Conservation (phyloP, 768 basidiomycete species). For the Hebeloma cylindrosporum region DNA sequence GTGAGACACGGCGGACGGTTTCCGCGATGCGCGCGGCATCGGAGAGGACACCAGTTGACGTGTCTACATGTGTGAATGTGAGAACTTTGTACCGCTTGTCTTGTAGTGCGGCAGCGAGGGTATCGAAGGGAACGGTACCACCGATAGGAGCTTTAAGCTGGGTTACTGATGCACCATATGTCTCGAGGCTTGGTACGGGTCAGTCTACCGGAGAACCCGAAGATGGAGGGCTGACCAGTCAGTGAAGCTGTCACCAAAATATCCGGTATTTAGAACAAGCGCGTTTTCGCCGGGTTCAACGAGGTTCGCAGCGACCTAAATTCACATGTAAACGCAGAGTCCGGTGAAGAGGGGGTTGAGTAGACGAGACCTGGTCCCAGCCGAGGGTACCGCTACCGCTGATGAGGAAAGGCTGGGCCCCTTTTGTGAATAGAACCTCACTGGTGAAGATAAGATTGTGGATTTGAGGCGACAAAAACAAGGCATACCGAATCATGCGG, state of each 20-base stretch:
- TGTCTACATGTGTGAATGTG: slow-evolving; percentile 95
- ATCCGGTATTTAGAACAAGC: slow-evolving; percentile 86
- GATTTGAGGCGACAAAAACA: no score
- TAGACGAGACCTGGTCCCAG: slow-evolving; percentile 79
- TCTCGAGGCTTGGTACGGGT: slow-evolving; percentile 55
- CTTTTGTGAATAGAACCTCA: slow-evolving; percentile 74
- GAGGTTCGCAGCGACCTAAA: slow-evolving; percentile 84
- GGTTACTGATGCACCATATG: slow-evolving; percentile 87
- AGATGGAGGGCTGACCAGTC: slow-evolving; percentile 60
- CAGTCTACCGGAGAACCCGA: neutral
- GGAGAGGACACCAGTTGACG: slow-evolving; percentile 88
- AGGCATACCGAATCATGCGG: slow-evolving; percentile 69
- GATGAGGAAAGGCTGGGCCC: slow-evolving; percentile 89
- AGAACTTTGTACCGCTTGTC: slow-evolving; percentile 84
- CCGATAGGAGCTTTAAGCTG: slow-evolving; percentile 85
- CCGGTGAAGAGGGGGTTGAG: neutral
- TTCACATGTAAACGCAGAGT: slow-evolving; percentile 5
- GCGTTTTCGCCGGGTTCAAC: slow-evolving; percentile 78
- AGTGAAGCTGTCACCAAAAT: slow-evolving; percentile 90
- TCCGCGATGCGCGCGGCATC: slow-evolving; percentile 75
- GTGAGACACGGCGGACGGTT: slow-evolving; percentile 72
- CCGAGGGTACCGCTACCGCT: slow-evolving; percentile 95
- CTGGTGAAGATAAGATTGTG: slow-evolving; percentile 40
- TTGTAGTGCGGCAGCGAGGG: slow-evolving; percentile 68
- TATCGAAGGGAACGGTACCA: slow-evolving; percentile 57